Evolutionary conservation across 768 basidiomycete species (phyloP).

Genomic region (Tylopilus balloui): DNA sequence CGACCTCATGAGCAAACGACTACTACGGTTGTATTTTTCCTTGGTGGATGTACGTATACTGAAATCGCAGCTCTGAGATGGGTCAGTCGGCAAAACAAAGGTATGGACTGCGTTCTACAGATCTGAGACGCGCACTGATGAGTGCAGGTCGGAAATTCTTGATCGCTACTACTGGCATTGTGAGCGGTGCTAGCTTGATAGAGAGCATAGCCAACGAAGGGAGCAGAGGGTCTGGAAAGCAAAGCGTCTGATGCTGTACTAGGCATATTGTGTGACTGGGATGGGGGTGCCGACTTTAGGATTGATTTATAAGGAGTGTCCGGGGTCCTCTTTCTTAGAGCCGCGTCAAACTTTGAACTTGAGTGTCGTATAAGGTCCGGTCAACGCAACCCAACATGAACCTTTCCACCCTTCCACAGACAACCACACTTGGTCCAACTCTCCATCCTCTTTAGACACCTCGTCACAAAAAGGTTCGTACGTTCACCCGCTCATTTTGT

Average conservation of each 20-base stretch:
- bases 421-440: conserved; percentile 32
- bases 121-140: conserved; percentile 8
- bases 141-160: conserved; percentile 75
- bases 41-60: conserved; percentile 96
- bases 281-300: no score
- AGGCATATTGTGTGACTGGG: no score
- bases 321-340: conserved; percentile 25
- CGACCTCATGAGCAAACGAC: conserved; percentile 56
- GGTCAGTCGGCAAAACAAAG: conserved; percentile 82
- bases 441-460: conserved; percentile 6
- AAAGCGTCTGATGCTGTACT: conserved; percentile 36
- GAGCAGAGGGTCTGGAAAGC: conserved; percentile 26
- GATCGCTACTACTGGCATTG: conserved; percentile 87
- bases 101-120: conserved; percentile 35
- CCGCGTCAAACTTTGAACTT: conserved; percentile 18
- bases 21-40: conserved; percentile 91
- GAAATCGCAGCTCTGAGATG: conserved; percentile 95
- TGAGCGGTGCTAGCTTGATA: conserved; percentile 72
- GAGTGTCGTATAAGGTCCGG: conserved; percentile 56
- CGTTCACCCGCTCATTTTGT: background rate
- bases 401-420: conserved; percentile 40
- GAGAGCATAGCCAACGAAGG: conserved; percentile 57
- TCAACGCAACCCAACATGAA: conserved; percentile 47
- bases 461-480: conserved; percentile 13
- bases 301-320: conserved; percentile 21